Evolutionary conservation across 1,139 yeast genomes (phyloP).

Genomic region (Taiozyma sp.): DNA sequence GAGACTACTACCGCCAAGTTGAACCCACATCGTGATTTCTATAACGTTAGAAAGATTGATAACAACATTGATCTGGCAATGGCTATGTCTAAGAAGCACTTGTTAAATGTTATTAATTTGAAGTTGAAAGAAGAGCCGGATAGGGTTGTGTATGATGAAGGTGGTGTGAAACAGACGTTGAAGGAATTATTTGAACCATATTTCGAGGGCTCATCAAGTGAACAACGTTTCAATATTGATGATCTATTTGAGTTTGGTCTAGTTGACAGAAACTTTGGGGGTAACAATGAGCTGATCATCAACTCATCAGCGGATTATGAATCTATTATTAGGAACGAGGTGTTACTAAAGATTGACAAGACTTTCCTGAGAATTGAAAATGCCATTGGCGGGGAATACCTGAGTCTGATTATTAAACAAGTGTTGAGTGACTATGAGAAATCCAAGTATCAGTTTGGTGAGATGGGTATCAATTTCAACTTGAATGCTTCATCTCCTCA

Average conservation of each 20-base stretch:
- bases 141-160: slow-evolving; percentile 19
- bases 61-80: slow-evolving; percentile 20
- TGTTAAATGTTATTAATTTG: slow-evolving; percentile 18
- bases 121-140: slow-evolving; percentile 20
- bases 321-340: slow-evolving; percentile 15
- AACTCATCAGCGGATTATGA: slow-evolving; percentile 14
- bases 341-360: slow-evolving; percentile 63
- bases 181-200: slow-evolving; percentile 20
- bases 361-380: slow-evolving; percentile 94
- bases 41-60: slow-evolving; percentile 22
- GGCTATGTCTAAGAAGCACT: slow-evolving; percentile 22
- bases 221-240: slow-evolving; percentile 21
- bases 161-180: slow-evolving; percentile 13
- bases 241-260: slow-evolving; percentile 25
- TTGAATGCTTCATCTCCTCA: slow-evolving; percentile 6
- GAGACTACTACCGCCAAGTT: slow-evolving; percentile 19
- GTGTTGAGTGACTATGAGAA: slow-evolving; percentile 67
- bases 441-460: slow-evolving; percentile 23
- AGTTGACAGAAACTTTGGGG: slow-evolving; percentile 17
- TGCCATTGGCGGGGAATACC: slow-evolving; percentile 80
- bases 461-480: slow-evolving; percentile 20
- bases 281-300: slow-evolving; percentile 6
- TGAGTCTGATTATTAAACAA: slow-evolving; percentile 87
- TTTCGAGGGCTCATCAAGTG: slow-evolving; percentile 5
- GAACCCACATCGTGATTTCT: slow-evolving; percentile 24